These are phyloP conservation scores for Arachnomyces sp. DNA, from an alignment of 2,329 filamentous ascomycete genomes.

Conservation along the genomic window DNA sequence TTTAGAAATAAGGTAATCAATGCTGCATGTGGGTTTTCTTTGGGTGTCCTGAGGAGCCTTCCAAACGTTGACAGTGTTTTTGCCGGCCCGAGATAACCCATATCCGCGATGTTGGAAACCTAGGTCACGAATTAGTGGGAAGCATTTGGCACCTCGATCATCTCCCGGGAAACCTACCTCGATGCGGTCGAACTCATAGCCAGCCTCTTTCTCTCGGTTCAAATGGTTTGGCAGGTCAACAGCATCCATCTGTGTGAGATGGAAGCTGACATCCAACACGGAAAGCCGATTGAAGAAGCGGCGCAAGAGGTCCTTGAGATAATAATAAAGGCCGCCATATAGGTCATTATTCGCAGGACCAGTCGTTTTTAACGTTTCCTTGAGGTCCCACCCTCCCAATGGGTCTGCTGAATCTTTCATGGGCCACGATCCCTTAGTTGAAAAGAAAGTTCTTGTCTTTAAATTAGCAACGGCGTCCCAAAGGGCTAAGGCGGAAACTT, in stretches of 20 bases:
- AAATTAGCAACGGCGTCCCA: no score
- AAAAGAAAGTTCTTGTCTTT: conserved; percentile 28
- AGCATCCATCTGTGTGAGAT: conserved; percentile 22
- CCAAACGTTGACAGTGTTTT: conserved; percentile 20
- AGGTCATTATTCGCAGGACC: conserved; percentile 27
- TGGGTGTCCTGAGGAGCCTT: conserved; percentile 25
- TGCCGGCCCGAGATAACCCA: conserved; percentile 24
- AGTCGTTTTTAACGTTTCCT: conserved; percentile 19
- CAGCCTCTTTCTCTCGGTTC: conserved; percentile 16
- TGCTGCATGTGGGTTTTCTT: conserved; percentile 33
- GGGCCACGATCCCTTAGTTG: conserved; percentile 23
- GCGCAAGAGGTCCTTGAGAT: conserved; percentile 22
- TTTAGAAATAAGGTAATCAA: conserved; percentile 38
- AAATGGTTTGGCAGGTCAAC: conserved; percentile 14
- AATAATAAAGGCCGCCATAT: conserved; percentile 33
- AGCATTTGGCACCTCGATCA: neutral
- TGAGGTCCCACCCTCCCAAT: conserved; percentile 27
- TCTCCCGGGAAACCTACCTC: conserved; percentile 27
- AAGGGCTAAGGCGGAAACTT: no score
- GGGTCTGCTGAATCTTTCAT: conserved; percentile 33
- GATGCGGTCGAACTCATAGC: no score
- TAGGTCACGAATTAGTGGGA: conserved; percentile 13
- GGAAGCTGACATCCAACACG: conserved; percentile 17
- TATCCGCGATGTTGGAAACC: conserved; percentile 36
- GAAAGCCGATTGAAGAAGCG: conserved; percentile 24